Evolutionary conservation across 2,329 filamentous ascomycete species (phyloP).

Genomic region (Alternaria sp.): DNA sequence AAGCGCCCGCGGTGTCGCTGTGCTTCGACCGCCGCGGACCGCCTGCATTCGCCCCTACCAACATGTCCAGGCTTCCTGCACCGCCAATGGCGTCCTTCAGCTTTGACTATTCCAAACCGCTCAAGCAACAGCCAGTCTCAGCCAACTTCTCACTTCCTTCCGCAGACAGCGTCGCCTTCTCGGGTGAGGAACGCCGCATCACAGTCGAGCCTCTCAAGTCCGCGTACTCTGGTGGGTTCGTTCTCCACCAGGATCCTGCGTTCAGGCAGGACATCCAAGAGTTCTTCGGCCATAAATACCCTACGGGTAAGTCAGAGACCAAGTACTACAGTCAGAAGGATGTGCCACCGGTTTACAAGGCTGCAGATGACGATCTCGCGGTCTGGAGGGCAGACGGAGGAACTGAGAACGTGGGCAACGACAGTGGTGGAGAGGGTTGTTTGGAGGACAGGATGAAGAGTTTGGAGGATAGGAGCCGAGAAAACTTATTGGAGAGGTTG

Average conservation of each 20-base stretch:
- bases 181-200: neutral
- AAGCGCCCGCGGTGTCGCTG: neutral
- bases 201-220: slow-evolving; percentile 54
- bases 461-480: neutral
- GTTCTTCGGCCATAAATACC: slow-evolving; percentile 8
- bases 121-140: slow-evolving; percentile 55
- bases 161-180: neutral
- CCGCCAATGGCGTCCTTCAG: slow-evolving; percentile 35
- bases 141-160: neutral
- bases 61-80: neutral
- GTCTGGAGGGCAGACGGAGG: slow-evolving; percentile 12
- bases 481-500: neutral
- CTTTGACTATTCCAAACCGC: neutral
- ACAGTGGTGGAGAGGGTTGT: neutral
- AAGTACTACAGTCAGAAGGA: slow-evolving; percentile 62
- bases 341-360: slow-evolving; percentile 12
- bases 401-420: neutral
- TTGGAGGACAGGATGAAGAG: neutral
- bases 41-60: slow-evolving; percentile 56
- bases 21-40: slow-evolving; percentile 57
- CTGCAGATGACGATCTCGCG: slow-evolving; percentile 19
- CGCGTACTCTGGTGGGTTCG: slow-evolving; percentile 73
- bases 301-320: slow-evolving; percentile 61
- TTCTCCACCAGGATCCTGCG: slow-evolving; percentile 19
- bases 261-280: slow-evolving; percentile 15